A percentile compares a stretch with the other conserved stretches of the same genome.
These are phyloP conservation scores for Remersonia thermophila DNA, from an alignment of 2,329 filamentous ascomycete genomes.

Conservation along the genomic window DNA sequence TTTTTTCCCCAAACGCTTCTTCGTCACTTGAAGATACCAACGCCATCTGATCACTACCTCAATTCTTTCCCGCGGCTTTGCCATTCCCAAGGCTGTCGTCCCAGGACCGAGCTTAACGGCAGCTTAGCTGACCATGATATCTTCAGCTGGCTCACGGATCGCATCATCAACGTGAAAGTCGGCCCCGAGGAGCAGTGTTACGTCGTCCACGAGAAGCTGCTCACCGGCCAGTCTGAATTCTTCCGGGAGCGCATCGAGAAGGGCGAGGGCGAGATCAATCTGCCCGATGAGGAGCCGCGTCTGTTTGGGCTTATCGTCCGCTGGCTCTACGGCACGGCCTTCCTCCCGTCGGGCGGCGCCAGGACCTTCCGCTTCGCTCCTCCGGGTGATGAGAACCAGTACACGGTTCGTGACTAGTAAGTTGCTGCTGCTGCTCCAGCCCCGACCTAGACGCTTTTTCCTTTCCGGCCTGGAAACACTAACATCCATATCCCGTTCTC, in stretches of 20 bases:
- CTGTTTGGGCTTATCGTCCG: slow-evolving; percentile 14
- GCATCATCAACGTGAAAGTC: slow-evolving; percentile 13
- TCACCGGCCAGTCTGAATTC: slow-evolving; percentile 13
- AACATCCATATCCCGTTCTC: not conserved
- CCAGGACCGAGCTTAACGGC: no score
- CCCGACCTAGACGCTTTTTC: no score
- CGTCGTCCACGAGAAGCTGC: slow-evolving; percentile 16
- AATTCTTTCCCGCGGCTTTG: no score
- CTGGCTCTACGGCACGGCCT: slow-evolving; percentile 18
- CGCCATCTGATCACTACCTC: no score
- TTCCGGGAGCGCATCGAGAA: slow-evolving; percentile 12
- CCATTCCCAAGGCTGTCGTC: no score
- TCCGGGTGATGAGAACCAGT: slow-evolving; percentile 6
- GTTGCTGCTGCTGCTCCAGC: not conserved
- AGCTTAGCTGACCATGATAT: no score
- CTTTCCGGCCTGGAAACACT: no score
- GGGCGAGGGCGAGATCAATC: slow-evolving; percentile 7
- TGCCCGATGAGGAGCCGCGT: slow-evolving; percentile 13
- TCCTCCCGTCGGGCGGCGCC: slow-evolving; percentile 8
- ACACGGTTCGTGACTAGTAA: slow-evolving; percentile 16
- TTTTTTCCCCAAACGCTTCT: no score
- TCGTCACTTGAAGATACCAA: no score
- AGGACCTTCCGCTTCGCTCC: slow-evolving; percentile 10
- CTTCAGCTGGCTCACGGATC: slow-evolving; percentile 15
- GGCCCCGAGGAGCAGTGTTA: slow-evolving; percentile 10